These are phyloP conservation scores for Gossypium thurberi DNA, from an alignment of 345 rosid species.

Conservation along the genomic window DNA sequence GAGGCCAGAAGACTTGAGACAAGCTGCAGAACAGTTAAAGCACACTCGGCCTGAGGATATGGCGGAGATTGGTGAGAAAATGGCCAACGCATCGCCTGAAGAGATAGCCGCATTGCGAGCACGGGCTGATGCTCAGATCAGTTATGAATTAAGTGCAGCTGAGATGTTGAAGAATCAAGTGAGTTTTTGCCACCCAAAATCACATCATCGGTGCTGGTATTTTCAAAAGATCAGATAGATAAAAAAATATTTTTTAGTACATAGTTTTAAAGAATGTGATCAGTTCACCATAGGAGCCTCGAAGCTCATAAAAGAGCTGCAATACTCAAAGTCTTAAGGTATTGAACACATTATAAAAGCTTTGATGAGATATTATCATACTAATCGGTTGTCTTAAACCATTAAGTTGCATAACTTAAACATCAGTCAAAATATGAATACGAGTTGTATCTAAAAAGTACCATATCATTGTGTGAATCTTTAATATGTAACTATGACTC, in stretches of 20 bases:
- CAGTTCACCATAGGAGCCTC: not conserved
- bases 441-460: not conserved
- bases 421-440: not conserved
- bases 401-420: not conserved
- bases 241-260: not conserved
- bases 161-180: conserved; percentile 85
- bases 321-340: not conserved
- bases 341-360: not conserved
- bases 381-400: not conserved
- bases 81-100: conserved; percentile 81
- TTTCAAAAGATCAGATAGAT: not conserved
- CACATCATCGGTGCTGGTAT: not conserved
- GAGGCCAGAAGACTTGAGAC: conserved; percentile 81
- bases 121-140: conserved; percentile 65
- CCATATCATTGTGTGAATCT: not conserved
- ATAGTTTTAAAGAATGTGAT: not conserved
- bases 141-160: conserved; percentile 68
- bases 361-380: not conserved
- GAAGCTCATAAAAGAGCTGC: not conserved
- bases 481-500: not conserved
- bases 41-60: conserved; percentile 72
- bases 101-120: conserved; percentile 77
- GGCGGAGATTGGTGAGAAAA: conserved; percentile 83
- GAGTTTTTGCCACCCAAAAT: not conserved
- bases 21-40: conserved; percentile 88